These are phyloP conservation scores for Talaromyces nanjingensis DNA, from an alignment of 495 filamentous ascomycete genomes.

Conservation along the genomic window DNA sequence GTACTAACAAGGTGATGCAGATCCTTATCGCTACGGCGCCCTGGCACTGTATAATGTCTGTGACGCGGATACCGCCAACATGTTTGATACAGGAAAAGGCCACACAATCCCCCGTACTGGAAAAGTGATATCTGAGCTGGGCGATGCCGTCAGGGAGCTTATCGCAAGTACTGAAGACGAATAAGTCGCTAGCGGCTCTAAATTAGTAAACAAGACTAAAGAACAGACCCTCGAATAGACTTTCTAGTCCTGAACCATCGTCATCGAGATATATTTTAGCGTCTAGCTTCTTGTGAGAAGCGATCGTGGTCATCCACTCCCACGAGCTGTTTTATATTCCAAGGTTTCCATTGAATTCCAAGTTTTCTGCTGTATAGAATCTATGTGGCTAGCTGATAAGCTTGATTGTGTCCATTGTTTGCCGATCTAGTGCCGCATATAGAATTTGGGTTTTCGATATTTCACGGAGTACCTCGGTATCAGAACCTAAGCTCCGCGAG, in stretches of 20 bases:
- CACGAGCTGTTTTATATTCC: background rate
- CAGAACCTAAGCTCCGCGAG: too few species aligned
- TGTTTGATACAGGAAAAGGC: constrained; percentile 51
- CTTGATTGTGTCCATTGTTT: too few species aligned
- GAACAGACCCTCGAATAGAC: background rate
- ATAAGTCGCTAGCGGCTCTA: background rate
- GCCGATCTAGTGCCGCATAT: too few species aligned
- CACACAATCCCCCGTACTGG: constrained; percentile 50
- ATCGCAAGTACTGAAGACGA: constrained; percentile 7
- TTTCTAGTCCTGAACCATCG: background rate
- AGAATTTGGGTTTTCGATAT: too few species aligned
- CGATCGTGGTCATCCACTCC: background rate
- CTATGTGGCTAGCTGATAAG: background rate
- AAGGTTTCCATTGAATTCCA: background rate
- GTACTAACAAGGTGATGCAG: constrained; percentile 14
- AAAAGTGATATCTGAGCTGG: constrained; percentile 20
- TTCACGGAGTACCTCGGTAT: too few species aligned
- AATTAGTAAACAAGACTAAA: background rate
- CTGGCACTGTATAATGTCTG: constrained; percentile 52
- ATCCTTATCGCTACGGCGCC: constrained; percentile 46
- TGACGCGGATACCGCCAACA: constrained; percentile 35
- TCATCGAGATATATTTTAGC: background rate
- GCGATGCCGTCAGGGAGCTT: constrained; percentile 18
- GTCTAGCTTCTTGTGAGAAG: background rate
- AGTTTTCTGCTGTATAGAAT: background rate